Percentiles rank a stretch among this genome's conserved stretches.
Conservation (phyloP, 129 eudicot genomes). For the Flaveria bidentis region DNA sequence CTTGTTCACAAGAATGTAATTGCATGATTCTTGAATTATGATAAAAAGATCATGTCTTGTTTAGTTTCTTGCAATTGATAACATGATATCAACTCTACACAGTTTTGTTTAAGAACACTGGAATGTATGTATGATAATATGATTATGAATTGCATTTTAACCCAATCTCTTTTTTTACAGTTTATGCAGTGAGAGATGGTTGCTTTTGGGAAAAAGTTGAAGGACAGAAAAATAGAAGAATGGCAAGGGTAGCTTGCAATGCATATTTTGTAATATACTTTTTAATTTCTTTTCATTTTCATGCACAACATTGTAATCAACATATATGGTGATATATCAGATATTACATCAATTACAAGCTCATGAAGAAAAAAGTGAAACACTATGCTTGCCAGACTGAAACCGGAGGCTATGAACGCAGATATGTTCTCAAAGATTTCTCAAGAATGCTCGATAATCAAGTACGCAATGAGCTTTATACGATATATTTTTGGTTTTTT, state of each 20-base stretch:
- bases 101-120: not conserved
- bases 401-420: conserved; percentile 59
- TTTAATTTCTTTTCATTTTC: not conserved
- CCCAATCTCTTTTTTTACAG: not conserved
- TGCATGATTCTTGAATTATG: not conserved
- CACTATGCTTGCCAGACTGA: conserved; percentile 65
- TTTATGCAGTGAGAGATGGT: conserved; percentile 69
- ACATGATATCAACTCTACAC: not conserved
- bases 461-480: conserved; percentile 36
- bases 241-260: conserved; percentile 68
- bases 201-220: conserved; percentile 91
- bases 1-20: not conserved
- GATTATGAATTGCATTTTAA: not conserved
- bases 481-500: not conserved
- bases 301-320: not conserved
- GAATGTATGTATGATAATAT: not conserved
- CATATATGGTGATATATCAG: conserved; percentile 38
- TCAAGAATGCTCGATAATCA: conserved; percentile 83
- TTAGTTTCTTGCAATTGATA: not conserved
- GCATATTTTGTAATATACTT: not conserved
- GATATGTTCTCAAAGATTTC: conserved; percentile 83
- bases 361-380: conserved; percentile 84
- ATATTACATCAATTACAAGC: conserved; percentile 86
- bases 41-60: not conserved
- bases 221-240: conserved; percentile 84